Base-by-base conservation (phyloP, 495 filamentous ascomycete species). In the Lichina pygmaea region DNA sequence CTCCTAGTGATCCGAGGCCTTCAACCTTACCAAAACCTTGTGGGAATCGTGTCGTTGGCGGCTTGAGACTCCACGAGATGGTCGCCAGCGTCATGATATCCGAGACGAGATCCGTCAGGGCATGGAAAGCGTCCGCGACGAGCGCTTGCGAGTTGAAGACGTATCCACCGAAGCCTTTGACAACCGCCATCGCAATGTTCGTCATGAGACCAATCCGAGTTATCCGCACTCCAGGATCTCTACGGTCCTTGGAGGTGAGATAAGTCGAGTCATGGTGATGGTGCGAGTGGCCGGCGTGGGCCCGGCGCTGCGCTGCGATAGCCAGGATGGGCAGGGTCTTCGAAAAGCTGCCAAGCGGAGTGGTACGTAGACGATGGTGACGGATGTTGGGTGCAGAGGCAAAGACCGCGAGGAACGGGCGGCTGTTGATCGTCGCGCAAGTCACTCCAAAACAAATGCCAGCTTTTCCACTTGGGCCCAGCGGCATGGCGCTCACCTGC, bases 21-120 rank as follows among this genome's bases (percentile, higher is more conserved):
- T 97, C 89, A n/a, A 97, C 68, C 63, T 97, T 97, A 48, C 89
- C 89, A 54, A 91, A 97, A 6, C 89, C 89, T 53, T 71, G 67
- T 12, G 89, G 89, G 57, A 93, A 95, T 34, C 69, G 66, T 33
- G 73, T 68, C 11, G 78, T 81, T 1, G 89, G 86, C 17, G 79
- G 75, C 50, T 76, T 79, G 34, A 94, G 58, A 34, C 83, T 86
- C 75, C 81, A 92, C 1, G 85, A 78, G 44, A 97, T 83, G 31
- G 89, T 97, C 7, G 78, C 79, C 34, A 97, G 66, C 1, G 89
- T 97, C 55, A 94, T 72, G 53, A 95, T 67, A 59, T 97, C 89
- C 40, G 83, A 92, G 45, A 93, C 82, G 15, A 97, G 69, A 61
- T 97, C 89, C 30, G 86, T 93, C 36, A 94, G 65, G 44, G 82